Evolutionary conservation across 129 eudicot genomes (phyloP).

Genomic region (Lactuca saligna): DNA sequence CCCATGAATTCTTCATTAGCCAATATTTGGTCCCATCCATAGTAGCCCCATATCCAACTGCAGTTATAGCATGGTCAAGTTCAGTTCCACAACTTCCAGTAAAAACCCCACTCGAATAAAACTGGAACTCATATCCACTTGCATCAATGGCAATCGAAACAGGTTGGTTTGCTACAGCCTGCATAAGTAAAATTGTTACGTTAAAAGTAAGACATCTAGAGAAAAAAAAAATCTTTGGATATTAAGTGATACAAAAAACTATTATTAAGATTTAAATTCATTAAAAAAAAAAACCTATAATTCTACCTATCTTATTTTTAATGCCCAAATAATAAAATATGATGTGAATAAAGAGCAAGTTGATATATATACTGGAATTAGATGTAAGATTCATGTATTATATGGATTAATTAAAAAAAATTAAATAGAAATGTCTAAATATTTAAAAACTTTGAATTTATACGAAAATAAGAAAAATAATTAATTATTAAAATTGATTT

Average conservation of each 20-base stretch:
- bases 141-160: conserved; percentile 49
- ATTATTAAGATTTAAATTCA: background rate
- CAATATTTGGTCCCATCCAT: conserved; percentile 51
- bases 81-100: conserved; percentile 39
- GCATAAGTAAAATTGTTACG: background rate
- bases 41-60: conserved; percentile 49
- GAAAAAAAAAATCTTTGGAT: background rate
- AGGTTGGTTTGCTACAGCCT: conserved; percentile 54
- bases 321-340: too few relatives aligned
- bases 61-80: conserved; percentile 50
- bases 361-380: too few relatives aligned
- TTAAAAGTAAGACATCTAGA: background rate
- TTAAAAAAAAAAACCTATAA: too few relatives aligned
- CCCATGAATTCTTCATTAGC: conserved; percentile 74
- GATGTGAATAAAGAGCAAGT: too few relatives aligned
- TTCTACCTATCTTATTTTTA: background rate
- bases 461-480: too few relatives aligned
- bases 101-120: conserved; percentile 45
- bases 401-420: too few relatives aligned
- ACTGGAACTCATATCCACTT: conserved; percentile 32
- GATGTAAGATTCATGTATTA: too few relatives aligned
- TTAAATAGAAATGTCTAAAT: too few relatives aligned
- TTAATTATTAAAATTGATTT: too few relatives aligned
- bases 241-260: background rate
- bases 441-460: too few relatives aligned